phyloP scores from a whole-genome alignment of 495 filamentous ascomycete species.

The Hypoxylon fuscum region DNA sequence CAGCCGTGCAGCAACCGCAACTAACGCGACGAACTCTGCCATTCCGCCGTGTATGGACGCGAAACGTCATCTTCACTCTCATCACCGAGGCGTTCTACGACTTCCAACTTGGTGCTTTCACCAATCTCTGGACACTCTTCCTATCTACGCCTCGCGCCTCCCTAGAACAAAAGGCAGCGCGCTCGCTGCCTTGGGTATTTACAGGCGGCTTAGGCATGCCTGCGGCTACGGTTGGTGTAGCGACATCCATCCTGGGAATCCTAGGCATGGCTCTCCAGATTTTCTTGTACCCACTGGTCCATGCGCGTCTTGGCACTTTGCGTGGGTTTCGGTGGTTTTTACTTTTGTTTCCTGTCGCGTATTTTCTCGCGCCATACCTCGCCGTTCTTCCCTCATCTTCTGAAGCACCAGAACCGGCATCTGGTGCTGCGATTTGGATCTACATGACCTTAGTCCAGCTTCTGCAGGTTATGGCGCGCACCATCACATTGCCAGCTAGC shows the following conservation, averaged over 20 bases:
- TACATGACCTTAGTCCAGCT: conserved; percentile 73
- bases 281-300: conserved; percentile 75
- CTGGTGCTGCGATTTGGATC: conserved; percentile 73
- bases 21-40: conserved; percentile 58
- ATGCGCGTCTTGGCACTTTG: conserved; percentile 71
- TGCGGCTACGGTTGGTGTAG: conserved; percentile 76
- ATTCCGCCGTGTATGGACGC: conserved; percentile 80
- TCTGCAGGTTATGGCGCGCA: conserved; percentile 78
- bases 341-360: conserved; percentile 76
- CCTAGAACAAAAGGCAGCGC: conserved; percentile 38
- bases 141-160: conserved; percentile 79
- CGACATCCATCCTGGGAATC: conserved; percentile 78
- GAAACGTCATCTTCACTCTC: conserved; percentile 73
- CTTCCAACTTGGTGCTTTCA: conserved; percentile 83
- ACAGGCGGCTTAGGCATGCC: conserved; percentile 83
- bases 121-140: conserved; percentile 84
- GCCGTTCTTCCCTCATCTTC: conserved; percentile 70
- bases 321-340: conserved; percentile 75
- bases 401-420: conserved; percentile 68
- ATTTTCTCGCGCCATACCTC: conserved; percentile 77
- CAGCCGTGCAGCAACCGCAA: conserved; percentile 14
- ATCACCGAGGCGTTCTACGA: conserved; percentile 74
- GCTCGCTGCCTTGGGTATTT: conserved; percentile 70
- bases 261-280: conserved; percentile 84
- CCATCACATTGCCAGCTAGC: conserved; percentile 79